Evolutionary conservation across 352 stramenopile species (phyloP).

Genomic region (Globisporangium nodosum): DNA sequence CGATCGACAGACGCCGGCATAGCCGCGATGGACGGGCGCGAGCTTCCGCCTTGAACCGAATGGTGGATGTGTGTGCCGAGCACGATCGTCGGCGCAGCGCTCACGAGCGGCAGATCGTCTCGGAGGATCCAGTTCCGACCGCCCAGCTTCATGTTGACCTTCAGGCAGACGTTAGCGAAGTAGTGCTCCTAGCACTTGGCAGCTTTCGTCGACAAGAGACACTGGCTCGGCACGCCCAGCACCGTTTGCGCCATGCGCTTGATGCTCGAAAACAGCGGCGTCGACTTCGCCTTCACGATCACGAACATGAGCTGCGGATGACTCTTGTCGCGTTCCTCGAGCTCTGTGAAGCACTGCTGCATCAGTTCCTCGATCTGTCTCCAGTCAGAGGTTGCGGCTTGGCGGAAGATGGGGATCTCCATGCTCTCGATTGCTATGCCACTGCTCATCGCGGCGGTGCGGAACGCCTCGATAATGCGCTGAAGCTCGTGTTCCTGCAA

Average conservation of each 20-base stretch:
- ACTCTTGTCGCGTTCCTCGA: conserved; percentile 24
- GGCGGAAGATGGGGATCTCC: conserved; percentile 37
- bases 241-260: conserved; percentile 67
- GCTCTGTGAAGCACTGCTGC: conserved; percentile 39
- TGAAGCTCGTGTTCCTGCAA: conserved; percentile 28
- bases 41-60: conserved; percentile 37
- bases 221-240: conserved; percentile 65
- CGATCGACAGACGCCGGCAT: conserved; percentile 74
- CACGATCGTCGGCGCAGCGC: conserved; percentile 52
- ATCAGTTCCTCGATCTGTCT: conserved; percentile 54
- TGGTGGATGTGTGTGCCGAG: conserved; percentile 77
- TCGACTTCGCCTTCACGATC: conserved; percentile 37
- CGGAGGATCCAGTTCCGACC: conserved; percentile 57
- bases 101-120: conserved; percentile 38
- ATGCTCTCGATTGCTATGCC: conserved; percentile 33
- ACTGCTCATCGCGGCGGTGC: too few relatives aligned
- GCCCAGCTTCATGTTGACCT: conserved; percentile 82
- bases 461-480: conserved; percentile 34
- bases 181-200: conserved; percentile 41
- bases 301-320: conserved; percentile 51
- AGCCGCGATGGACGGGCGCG: conserved; percentile 61
- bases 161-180: conserved; percentile 56
- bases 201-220: conserved; percentile 49
- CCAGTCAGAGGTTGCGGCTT: conserved; percentile 23
- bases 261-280: conserved; percentile 44